phyloP scores from a whole-genome alignment of 495 filamentous ascomycete genomes.

The Penicillium goetzii region DNA sequence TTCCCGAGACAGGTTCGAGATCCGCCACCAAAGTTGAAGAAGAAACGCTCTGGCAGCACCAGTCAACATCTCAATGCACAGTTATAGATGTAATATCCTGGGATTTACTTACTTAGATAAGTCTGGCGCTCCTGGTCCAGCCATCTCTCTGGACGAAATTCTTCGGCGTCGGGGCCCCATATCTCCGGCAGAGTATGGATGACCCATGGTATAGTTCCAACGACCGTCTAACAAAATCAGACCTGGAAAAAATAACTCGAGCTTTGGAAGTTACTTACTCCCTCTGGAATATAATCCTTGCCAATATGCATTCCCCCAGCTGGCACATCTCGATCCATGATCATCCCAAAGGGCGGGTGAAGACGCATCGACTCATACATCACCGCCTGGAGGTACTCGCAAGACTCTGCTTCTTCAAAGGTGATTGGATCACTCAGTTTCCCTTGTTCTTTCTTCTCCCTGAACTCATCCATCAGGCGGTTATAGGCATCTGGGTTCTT shows the following conservation, averaged over 20 bases:
- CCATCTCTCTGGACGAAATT: constrained; percentile 5
- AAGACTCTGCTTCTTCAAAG: constrained; percentile 5
- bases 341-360: constrained; percentile 4
- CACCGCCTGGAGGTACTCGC: constrained; percentile 3
- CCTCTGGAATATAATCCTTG: constrained; percentile 1
- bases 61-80: neutral
- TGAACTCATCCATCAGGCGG: constrained; percentile 3
- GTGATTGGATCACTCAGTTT: neutral
- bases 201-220: constrained; percentile 3
- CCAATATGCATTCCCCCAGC: constrained; percentile 4
- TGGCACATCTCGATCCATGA: constrained; percentile 3
- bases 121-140: neutral
- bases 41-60: neutral
- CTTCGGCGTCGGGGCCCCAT: neutral
- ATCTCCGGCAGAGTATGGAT: constrained; percentile 5
- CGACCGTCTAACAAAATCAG: neutral
- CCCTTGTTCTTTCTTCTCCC: neutral
- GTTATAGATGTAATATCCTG: too few relatives aligned
- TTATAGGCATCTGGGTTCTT: constrained; percentile 2
- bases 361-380: constrained; percentile 5
- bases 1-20: neutral
- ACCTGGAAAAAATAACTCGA: neutral
- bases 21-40: neutral
- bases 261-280: neutral
- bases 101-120: neutral